Evolutionary conservation across 495 filamentous ascomycete species (phyloP).

Genomic region (Talaromyces wortmannii): DNA sequence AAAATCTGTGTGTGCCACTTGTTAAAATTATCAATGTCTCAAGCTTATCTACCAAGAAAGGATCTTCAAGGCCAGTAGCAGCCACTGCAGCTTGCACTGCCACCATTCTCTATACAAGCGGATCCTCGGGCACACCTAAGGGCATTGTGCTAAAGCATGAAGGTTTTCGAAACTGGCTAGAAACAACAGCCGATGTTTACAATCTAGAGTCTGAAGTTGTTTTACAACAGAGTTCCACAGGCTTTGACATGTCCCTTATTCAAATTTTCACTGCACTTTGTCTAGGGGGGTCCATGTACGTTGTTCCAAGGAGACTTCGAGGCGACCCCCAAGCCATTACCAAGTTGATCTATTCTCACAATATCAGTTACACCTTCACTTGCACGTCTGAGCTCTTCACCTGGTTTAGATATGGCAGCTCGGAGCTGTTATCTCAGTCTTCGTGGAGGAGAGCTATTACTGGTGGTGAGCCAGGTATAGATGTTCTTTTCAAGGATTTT

Average conservation of each 20-base stretch:
- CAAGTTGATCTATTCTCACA: constrained; percentile 19
- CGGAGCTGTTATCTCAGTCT: not conserved
- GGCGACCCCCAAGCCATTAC: constrained; percentile 26
- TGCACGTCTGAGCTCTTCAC: constrained; percentile 33
- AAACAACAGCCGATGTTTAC: constrained; percentile 12
- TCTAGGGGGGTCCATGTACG: constrained; percentile 23
- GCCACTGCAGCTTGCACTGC: constrained; percentile 13
- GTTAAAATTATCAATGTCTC: constrained; percentile 5
- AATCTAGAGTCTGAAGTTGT: constrained; percentile 16
- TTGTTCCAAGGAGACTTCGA: constrained; percentile 14
- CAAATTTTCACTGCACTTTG: constrained; percentile 24
- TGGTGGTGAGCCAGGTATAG: constrained; percentile 15
- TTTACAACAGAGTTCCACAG: constrained; percentile 35
- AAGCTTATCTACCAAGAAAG: not conserved
- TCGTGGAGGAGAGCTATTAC: constrained; percentile 2
- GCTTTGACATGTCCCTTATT: constrained; percentile 28
- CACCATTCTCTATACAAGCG: constrained; percentile 33
- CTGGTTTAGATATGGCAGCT: constrained; percentile 22
- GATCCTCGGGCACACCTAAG: constrained; percentile 30
- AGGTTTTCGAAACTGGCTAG: constrained; percentile 20
- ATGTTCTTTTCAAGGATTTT: constrained; percentile 12
- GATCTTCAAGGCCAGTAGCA: constrained; percentile 9
- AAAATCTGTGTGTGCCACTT: not conserved
- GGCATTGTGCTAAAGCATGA: constrained; percentile 28
- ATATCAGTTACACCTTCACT: constrained; percentile 27